phyloP scores from a whole-genome alignment of 176 grass and related monocot species.

The Saccharum officinarum region DNA sequence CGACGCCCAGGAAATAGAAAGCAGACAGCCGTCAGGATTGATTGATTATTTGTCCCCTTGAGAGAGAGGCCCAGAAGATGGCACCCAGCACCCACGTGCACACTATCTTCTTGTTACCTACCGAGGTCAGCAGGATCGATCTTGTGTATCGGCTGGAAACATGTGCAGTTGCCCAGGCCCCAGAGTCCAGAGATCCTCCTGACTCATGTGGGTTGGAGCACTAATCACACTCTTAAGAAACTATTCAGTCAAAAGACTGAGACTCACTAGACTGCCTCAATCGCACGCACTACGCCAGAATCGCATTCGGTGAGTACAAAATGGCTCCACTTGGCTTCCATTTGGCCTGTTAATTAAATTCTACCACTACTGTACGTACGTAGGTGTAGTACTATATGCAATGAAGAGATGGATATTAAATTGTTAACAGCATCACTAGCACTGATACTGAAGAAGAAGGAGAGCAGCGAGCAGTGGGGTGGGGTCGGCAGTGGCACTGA shows the following conservation, averaged over 20 bases:
- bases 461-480: too few species aligned
- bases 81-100: slow-evolving; percentile 27
- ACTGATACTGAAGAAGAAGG: too few species aligned
- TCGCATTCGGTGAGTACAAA: background rate
- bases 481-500: background rate
- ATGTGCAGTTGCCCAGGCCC: background rate
- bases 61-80: background rate
- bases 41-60: background rate
- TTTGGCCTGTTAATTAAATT: background rate
- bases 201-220: background rate
- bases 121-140: too few species aligned
- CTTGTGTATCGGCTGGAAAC: background rate
- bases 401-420: background rate
- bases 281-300: background rate
- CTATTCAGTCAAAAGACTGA: background rate
- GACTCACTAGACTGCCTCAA: too few species aligned
- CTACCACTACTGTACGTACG: background rate
- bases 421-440: background rate
- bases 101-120: background rate
- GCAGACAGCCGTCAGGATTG: background rate
- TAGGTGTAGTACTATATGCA: background rate
- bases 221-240: background rate
- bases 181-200: background rate
- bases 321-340: background rate
- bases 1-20: background rate